These are phyloP conservation scores for Iris macrosiphon DNA, from an alignment of 106 monocot genomes.

Conservation along the genomic window DNA sequence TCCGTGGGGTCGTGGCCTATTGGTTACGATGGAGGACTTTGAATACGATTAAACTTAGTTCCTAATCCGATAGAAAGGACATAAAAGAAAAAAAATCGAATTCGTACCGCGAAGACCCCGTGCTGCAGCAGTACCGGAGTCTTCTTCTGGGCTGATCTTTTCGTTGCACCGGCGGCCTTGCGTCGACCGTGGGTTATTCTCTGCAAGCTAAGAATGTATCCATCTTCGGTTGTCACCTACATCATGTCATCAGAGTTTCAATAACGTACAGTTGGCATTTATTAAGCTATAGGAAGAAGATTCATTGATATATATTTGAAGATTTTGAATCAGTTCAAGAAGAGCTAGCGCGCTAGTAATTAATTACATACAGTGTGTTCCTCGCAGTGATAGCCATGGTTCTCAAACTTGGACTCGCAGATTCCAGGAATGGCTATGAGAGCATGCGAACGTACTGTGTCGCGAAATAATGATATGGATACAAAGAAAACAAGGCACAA, in stretches of 20 bases:
- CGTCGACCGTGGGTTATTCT: constrained; percentile 30
- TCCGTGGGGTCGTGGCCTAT: too few species aligned
- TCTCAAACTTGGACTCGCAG: constrained; percentile 3
- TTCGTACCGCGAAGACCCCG: constrained; percentile 30
- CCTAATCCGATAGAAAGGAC: background rate
- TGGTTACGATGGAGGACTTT: background rate
- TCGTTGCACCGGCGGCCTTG: background rate
- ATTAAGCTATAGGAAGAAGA: background rate
- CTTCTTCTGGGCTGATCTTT: background rate
- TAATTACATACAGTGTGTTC: constrained; percentile 9
- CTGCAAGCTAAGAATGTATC: constrained; percentile 49
- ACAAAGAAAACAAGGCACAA: too few species aligned
- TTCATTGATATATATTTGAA: background rate
- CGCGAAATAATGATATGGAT: too few species aligned
- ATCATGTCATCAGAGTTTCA: background rate
- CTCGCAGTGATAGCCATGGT: constrained; percentile 6
- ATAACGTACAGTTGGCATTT: background rate
- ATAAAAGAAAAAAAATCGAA: background rate
- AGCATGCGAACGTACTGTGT: too few species aligned
- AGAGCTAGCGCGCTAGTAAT: too few species aligned
- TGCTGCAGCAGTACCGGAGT: constrained; percentile 42
- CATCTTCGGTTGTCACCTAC: constrained; percentile 57
- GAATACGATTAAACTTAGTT: background rate
- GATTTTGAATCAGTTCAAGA: background rate
- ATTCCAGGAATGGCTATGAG: too few species aligned